These are phyloP conservation scores for Otatea glauca DNA, from an alignment of 176 grass and related monocot genomes.

Conservation along the genomic window DNA sequence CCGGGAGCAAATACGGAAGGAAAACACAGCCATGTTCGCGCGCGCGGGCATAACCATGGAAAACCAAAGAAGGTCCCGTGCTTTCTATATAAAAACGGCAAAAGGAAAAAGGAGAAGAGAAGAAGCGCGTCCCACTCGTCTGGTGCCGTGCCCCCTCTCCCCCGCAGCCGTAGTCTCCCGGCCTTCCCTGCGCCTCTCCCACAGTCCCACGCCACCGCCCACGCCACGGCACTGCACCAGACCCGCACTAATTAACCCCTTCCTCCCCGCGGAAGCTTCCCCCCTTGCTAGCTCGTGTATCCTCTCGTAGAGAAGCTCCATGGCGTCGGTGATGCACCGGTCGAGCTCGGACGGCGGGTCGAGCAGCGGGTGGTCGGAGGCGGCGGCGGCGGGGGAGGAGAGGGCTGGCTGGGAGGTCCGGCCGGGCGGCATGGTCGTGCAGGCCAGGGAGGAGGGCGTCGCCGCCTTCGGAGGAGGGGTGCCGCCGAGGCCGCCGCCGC, in stretches of 20 bases:
- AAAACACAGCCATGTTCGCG: neutral
- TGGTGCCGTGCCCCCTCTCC: slow-evolving; percentile 5
- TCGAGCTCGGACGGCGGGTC: slow-evolving; percentile 88
- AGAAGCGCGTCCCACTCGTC: slow-evolving; percentile 26
- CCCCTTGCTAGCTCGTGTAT: no score
- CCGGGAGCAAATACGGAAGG: neutral
- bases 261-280: slow-evolving; percentile 25
- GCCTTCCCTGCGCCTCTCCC: neutral
- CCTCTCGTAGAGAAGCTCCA: neutral
- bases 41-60: neutral
- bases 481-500: slow-evolving; percentile 51
- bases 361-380: slow-evolving; percentile 86
- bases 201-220: neutral
- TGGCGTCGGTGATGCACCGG: slow-evolving; percentile 66
- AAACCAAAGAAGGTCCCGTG: neutral
- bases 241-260: slow-evolving; percentile 9
- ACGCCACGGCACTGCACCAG: slow-evolving; percentile 44
- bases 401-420: slow-evolving; percentile 72
- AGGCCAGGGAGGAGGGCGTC: slow-evolving; percentile 54
- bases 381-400: slow-evolving; percentile 53
- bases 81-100: slow-evolving; percentile 37
- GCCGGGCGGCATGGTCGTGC: slow-evolving; percentile 85
- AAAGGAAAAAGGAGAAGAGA: neutral
- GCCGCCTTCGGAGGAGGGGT: neutral
- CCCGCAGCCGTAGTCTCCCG: neutral